phyloP scores from a whole-genome alignment of 495 filamentous ascomycete species.

The Aspergillus bertholletiae region DNA sequence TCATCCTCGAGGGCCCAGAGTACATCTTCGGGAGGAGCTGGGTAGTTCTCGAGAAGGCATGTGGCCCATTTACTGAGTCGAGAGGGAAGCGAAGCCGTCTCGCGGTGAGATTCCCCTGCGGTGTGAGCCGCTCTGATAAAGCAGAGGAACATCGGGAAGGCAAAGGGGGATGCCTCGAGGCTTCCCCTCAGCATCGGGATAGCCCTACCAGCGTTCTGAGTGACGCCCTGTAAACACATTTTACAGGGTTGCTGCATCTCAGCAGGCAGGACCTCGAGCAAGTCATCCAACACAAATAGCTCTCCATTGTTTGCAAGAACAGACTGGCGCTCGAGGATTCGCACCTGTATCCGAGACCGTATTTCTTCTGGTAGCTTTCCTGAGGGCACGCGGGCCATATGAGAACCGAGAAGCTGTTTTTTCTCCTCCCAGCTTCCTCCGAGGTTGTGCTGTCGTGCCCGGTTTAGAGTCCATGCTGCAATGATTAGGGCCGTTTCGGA shows the following conservation, averaged over 20 bases:
- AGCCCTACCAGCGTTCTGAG: slow-evolving; percentile 10
- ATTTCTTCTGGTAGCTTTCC: slow-evolving; percentile 30
- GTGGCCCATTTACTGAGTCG: slow-evolving; percentile 33
- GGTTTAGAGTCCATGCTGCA: slow-evolving; percentile 36
- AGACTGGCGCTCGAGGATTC: slow-evolving; percentile 37
- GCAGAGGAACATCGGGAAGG: slow-evolving; percentile 26
- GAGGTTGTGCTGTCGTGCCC: slow-evolving; percentile 28
- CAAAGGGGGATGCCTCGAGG: slow-evolving; percentile 17
- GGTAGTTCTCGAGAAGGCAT: slow-evolving; percentile 37
- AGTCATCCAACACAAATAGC: slow-evolving; percentile 32
- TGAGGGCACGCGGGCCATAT: slow-evolving; percentile 30
- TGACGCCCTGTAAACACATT: slow-evolving; percentile 24
- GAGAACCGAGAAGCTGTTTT: slow-evolving; percentile 27
- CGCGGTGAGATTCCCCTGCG: slow-evolving; percentile 2
- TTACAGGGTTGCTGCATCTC: slow-evolving; percentile 26
- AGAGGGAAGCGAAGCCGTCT: slow-evolving; percentile 20
- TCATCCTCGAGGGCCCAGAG: slow-evolving; percentile 27
- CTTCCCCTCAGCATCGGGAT: slow-evolving; percentile 21
- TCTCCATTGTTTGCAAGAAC: slow-evolving; percentile 35
- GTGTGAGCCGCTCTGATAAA: slow-evolving; percentile 16
- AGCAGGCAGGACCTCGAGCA: slow-evolving; percentile 28
- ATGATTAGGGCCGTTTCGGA: slow-evolving; percentile 41
- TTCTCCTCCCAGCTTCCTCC: slow-evolving; percentile 30
- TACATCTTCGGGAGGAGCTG: slow-evolving; percentile 23
- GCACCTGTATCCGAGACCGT: slow-evolving; percentile 27